Percentiles rank a stretch among this genome's conserved stretches.
These are phyloP conservation scores for Candida germanica DNA, from an alignment of 805 yeast genomes.

Conservation along the genomic window DNA sequence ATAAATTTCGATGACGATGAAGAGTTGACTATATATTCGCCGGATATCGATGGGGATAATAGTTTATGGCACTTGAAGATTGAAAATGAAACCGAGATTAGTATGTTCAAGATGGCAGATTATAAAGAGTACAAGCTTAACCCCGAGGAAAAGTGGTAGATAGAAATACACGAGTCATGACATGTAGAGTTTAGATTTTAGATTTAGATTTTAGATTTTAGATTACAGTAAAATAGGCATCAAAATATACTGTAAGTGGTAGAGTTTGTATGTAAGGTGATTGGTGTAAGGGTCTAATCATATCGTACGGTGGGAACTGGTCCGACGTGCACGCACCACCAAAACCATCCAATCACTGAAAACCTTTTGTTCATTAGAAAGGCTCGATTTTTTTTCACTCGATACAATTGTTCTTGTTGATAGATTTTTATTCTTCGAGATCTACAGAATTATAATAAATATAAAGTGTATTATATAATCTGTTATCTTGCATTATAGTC, in stretches of 20 bases:
- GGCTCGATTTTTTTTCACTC: slow-evolving; percentile 7
- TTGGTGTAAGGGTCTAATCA: no score
- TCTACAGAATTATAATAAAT: no score
- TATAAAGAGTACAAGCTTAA: slow-evolving; percentile 69
- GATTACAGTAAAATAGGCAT: no score
- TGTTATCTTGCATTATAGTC: no score
- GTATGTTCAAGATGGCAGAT: slow-evolving; percentile 67
- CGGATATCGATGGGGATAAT: slow-evolving; percentile 15
- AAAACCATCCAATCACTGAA: slow-evolving; percentile 22
- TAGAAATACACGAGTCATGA: background rate
- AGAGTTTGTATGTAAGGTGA: no score
- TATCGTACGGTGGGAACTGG: background rate
- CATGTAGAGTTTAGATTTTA: no score
- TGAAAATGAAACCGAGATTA: slow-evolving; percentile 89
- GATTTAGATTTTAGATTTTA: no score
- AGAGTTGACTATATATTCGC: slow-evolving; percentile 55
- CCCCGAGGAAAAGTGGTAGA: slow-evolving; percentile 90
- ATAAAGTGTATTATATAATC: no score
- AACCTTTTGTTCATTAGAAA: slow-evolving; percentile 21
- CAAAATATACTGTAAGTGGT: no score
- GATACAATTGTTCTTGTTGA: no score
- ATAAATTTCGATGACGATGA: slow-evolving; percentile 82
- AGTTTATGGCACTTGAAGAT: slow-evolving; percentile 38
- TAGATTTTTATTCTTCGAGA: no score
- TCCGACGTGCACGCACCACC: slow-evolving; percentile 1